Percentiles rank a stretch among this genome's conserved stretches.
Evolutionary conservation across 2,329 filamentous ascomycete genomes (phyloP).

Genomic region (Purpureocillium lavendulum): DNA sequence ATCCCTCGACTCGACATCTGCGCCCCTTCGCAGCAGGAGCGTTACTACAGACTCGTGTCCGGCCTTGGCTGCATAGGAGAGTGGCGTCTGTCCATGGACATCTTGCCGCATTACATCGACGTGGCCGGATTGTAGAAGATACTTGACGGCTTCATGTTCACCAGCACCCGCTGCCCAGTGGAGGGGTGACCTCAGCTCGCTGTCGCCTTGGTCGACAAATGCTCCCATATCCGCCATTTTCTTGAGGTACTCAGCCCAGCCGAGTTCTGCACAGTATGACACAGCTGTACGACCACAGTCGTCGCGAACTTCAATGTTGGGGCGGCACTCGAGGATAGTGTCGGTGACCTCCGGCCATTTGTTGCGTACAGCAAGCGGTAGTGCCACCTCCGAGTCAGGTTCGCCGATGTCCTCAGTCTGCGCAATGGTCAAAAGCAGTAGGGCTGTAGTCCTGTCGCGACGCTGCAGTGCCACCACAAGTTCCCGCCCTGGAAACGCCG

Average conservation of each 20-base stretch:
- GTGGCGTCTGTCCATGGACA: not conserved
- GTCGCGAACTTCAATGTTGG: slow-evolving; percentile 5
- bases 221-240: slow-evolving; percentile 1
- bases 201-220: slow-evolving; percentile 4
- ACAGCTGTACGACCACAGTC: slow-evolving; percentile 7
- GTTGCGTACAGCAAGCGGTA: slow-evolving; percentile 8
- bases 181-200: slow-evolving; percentile 3
- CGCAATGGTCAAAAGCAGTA: slow-evolving; percentile 5
- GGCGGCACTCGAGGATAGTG: slow-evolving; percentile 6
- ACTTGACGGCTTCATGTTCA: not conserved
- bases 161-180: slow-evolving; percentile 3
- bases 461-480: slow-evolving; percentile 4
- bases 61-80: slow-evolving; percentile 1
- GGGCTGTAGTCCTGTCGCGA: not conserved
- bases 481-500: too few relatives aligned
- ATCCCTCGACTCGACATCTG: not conserved
- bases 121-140: too few relatives aligned
- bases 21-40: slow-evolving; percentile 5
- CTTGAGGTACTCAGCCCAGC: slow-evolving; percentile 1
- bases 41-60: slow-evolving; percentile 8
- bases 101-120: too few relatives aligned
- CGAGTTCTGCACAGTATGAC: slow-evolving; percentile 8
- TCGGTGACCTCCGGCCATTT: slow-evolving; percentile 7
- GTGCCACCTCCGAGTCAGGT: slow-evolving; percentile 1
- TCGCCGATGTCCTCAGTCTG: slow-evolving; percentile 1